These are phyloP conservation scores for Stagonosporopsis cucurbitacearum DNA, from an alignment of 2,329 filamentous ascomycete species.

Conservation along the genomic window DNA sequence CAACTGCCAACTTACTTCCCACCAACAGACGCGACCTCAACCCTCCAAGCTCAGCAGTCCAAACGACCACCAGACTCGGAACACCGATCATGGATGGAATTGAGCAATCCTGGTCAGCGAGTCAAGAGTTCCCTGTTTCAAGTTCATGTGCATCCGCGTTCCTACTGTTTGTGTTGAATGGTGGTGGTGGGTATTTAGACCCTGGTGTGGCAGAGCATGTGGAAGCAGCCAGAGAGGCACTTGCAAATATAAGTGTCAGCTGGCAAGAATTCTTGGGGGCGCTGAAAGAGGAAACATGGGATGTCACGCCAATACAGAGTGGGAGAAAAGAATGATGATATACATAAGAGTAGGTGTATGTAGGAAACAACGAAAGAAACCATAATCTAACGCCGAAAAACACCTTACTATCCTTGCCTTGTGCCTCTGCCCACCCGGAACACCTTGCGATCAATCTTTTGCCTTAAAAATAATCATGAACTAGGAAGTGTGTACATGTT, in stretches of 20 bases:
- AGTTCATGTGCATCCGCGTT: neutral
- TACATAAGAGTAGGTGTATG: neutral
- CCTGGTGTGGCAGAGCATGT: neutral
- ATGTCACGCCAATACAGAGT: neutral
- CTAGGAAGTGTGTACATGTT: slow-evolving; percentile 10
- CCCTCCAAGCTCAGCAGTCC: too few species aligned
- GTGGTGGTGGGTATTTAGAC: neutral
- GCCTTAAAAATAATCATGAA: neutral
- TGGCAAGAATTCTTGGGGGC: neutral
- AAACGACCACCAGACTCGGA: too few species aligned
- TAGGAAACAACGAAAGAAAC: neutral
- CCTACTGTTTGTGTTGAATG: neutral
- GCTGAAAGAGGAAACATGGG: neutral
- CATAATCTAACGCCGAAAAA: neutral
- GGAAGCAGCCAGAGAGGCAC: neutral
- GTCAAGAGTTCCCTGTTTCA: neutral
- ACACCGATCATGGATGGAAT: neutral
- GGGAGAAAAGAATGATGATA: neutral
- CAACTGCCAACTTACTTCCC: too few species aligned
- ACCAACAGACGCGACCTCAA: neutral
- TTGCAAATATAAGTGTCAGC: neutral
- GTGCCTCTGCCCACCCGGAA: neutral
- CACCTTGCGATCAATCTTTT: slow-evolving; percentile 10
- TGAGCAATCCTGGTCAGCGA: too few species aligned
- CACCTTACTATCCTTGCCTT: neutral